Conservation (phyloP, 352 stramenopile genomes). For the Phytophthora boehmeriae region DNA sequence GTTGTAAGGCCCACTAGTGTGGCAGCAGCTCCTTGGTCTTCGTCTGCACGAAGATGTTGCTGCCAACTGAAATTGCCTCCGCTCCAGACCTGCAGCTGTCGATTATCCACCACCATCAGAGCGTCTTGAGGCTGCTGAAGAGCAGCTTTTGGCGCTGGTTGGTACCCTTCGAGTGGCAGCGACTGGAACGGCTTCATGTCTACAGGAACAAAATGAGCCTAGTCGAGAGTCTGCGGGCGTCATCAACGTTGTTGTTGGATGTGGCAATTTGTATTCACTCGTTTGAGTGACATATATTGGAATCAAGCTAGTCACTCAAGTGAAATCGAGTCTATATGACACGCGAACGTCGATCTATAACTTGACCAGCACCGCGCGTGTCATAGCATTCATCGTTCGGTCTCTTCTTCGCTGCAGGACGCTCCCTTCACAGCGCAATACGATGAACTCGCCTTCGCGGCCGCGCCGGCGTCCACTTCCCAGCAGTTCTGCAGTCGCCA, state of each 20-base stretch:
- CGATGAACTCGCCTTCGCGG: neutral
- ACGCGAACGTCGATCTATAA: no score
- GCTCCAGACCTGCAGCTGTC: constrained; percentile 28
- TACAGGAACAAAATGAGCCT: neutral
- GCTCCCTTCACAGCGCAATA: constrained; percentile 6
- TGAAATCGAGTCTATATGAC: neutral
- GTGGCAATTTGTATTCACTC: neutral
- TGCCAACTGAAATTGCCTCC: constrained; percentile 10
- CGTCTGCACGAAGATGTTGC: neutral
- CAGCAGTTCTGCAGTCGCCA: neutral
- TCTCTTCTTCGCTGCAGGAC: constrained; percentile 20
- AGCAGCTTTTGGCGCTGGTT: neutral
- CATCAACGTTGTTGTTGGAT: neutral
- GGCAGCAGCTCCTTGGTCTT: constrained; percentile 12
- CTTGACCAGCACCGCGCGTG: no score
- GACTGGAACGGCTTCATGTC: constrained; percentile 19
- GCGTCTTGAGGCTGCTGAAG: constrained; percentile 17
- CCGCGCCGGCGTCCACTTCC: constrained; percentile 22
- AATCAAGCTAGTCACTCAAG: neutral
- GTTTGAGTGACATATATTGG: constrained; percentile 8
- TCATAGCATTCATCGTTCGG: no score
- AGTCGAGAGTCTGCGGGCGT: neutral
- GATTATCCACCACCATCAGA: constrained; percentile 26
- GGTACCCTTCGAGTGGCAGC: neutral
- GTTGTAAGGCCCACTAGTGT: constrained; percentile 13